Conservation (phyloP, 2,329 filamentous ascomycete genomes). For the Ceratocystiopsis brevicomis region DNA sequence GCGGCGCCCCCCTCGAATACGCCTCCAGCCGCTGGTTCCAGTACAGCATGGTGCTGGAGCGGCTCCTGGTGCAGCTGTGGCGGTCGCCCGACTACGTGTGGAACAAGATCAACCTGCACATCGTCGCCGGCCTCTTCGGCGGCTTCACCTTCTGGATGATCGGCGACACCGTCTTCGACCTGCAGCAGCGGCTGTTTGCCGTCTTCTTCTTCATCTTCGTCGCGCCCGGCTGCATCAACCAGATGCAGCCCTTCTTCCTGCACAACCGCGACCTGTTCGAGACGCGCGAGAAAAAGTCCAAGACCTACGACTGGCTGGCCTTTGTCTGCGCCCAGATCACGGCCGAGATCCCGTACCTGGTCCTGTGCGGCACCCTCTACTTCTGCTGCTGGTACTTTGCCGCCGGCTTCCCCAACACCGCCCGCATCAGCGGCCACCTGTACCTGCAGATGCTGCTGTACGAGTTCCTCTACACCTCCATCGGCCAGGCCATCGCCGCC, state of each 20-base stretch:
- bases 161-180: slow-evolving; percentile 35
- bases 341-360: slow-evolving; percentile 45
- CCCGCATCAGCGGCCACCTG: slow-evolving; percentile 23
- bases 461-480: slow-evolving; percentile 39
- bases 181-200: slow-evolving; percentile 54
- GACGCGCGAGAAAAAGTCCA: slow-evolving; percentile 49
- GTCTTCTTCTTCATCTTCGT: slow-evolving; percentile 54
- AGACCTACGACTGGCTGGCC: slow-evolving; percentile 50
- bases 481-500: slow-evolving; percentile 44
- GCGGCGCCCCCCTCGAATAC: slow-evolving; percentile 46
- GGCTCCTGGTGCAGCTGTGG: slow-evolving; percentile 6
- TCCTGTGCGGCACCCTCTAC: slow-evolving; percentile 39
- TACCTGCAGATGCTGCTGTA: slow-evolving; percentile 28
- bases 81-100: slow-evolving; percentile 39
- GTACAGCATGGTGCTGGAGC: slow-evolving; percentile 33
- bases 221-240: slow-evolving; percentile 45
- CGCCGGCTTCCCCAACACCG: slow-evolving; percentile 29
- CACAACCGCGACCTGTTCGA: slow-evolving; percentile 50
- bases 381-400: slow-evolving; percentile 27
- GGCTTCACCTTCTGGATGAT: slow-evolving; percentile 45
- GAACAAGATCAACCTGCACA: slow-evolving; percentile 39
- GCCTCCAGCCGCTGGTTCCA: slow-evolving; percentile 48
- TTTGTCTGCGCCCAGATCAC: slow-evolving; percentile 48
- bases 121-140: slow-evolving; percentile 39
- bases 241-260: slow-evolving; percentile 55